phyloP scores from a whole-genome alignment of 2,329 filamentous ascomycete genomes.

The Alternaria angustiovoidea region DNA sequence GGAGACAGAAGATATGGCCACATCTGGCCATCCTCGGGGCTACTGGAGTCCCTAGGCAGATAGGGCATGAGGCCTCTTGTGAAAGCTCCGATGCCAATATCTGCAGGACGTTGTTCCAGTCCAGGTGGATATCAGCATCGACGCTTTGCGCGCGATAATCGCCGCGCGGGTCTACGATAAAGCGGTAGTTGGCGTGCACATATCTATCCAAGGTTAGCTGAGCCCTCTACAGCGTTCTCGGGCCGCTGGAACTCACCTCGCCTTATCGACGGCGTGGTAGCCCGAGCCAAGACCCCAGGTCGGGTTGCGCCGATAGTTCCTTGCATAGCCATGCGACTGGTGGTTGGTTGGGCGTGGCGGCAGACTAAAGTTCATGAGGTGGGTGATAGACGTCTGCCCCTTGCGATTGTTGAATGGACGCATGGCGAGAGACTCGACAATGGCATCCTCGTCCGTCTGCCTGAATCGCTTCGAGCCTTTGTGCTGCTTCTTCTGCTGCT shows the following conservation, averaged over 20 bases:
- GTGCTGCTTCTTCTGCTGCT: constrained; percentile 81
- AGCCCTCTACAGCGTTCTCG: neutral
- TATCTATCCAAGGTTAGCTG: constrained; percentile 61
- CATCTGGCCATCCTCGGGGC: constrained; percentile 97
- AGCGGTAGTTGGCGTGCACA: constrained; percentile 96
- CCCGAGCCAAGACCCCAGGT: constrained; percentile 88
- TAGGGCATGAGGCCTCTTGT: constrained; percentile 88
- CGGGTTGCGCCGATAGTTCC: constrained; percentile 69
- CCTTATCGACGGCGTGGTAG: constrained; percentile 90
- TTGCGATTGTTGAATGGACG: constrained; percentile 74
- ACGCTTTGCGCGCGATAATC: constrained; percentile 81
- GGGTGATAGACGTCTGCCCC: constrained; percentile 96
- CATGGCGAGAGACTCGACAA: constrained; percentile 78
- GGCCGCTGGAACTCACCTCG: constrained; percentile 63
- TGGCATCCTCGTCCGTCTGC: constrained; percentile 82
- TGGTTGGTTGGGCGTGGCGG: constrained; percentile 74
- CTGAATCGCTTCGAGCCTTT: constrained; percentile 79
- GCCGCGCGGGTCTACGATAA: constrained; percentile 85
- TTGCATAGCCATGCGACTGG: constrained; percentile 63
- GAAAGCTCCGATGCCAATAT: constrained; percentile 90
- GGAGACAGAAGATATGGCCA: constrained; percentile 94
- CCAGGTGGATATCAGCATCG: constrained; percentile 87
- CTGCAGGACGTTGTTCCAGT: constrained; percentile 91
- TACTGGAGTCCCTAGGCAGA: constrained; percentile 90
- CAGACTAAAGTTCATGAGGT: constrained; percentile 89